Conservation (phyloP, 345 rosid species). For the Reutealis trisperma region DNA sequence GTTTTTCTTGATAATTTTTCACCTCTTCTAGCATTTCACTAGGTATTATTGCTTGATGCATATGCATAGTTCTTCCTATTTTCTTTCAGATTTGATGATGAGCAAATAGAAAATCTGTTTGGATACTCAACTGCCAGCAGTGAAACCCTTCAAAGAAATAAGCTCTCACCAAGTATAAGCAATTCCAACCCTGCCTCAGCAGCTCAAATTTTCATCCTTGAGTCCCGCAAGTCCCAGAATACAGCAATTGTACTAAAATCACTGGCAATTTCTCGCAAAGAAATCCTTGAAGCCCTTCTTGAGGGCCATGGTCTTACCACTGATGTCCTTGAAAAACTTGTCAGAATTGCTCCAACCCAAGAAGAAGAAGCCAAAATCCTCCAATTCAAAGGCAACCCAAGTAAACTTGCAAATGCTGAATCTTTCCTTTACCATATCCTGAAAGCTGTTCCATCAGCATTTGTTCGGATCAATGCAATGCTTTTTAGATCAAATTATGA, state of each 20-base stretch:
- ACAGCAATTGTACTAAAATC: conserved; percentile 59
- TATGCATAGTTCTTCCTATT: conserved; percentile 3
- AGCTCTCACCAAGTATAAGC: conserved; percentile 20
- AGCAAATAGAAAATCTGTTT: conserved; percentile 48
- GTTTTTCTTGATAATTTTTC: not conserved
- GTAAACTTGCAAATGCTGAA: conserved; percentile 71
- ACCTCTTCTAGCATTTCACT: not conserved
- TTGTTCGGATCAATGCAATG: conserved; percentile 57
- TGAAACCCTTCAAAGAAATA: conserved; percentile 18
- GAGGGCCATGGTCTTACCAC: conserved; percentile 52
- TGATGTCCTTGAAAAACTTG: conserved; percentile 72
- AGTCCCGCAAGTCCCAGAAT: conserved; percentile 58
- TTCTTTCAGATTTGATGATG: conserved; percentile 53
- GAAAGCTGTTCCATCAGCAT: conserved; percentile 69
- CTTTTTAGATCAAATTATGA: conserved; percentile 68
- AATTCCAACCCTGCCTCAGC: conserved; percentile 25
- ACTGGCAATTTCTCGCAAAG: conserved; percentile 39
- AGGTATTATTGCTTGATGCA: not conserved
- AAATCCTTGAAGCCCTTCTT: conserved; percentile 46
- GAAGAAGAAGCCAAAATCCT: conserved; percentile 66
- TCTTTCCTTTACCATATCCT: conserved; percentile 60
- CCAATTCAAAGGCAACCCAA: conserved; percentile 49
- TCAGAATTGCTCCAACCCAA: conserved; percentile 61
- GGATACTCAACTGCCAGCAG: conserved; percentile 34
- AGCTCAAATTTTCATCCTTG: conserved; percentile 50